These are phyloP conservation scores for Spatholobus suberectus DNA, from an alignment of 306 rosid species.

Conservation along the genomic window DNA sequence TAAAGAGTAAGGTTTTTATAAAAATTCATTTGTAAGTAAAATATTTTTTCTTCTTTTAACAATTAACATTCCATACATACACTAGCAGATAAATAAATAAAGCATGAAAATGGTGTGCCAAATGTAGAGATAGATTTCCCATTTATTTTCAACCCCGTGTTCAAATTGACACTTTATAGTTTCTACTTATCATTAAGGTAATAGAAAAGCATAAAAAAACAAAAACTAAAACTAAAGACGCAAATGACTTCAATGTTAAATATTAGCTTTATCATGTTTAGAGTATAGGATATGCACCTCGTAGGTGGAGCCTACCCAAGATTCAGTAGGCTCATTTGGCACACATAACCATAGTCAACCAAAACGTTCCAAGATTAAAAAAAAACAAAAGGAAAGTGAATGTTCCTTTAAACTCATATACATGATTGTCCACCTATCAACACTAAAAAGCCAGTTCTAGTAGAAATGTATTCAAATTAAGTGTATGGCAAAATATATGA, in stretches of 20 bases:
- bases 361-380: conserved; percentile 47
- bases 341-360: conserved; percentile 51
- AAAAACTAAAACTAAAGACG: conserved; percentile 14
- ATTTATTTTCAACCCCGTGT: conserved; percentile 37
- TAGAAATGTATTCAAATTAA: conserved; percentile 23
- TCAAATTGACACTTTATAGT: conserved; percentile 45
- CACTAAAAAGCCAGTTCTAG: background rate
- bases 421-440: conserved; percentile 28
- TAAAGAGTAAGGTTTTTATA: background rate
- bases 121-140: background rate
- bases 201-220: conserved; percentile 7
- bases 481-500: no score
- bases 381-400: conserved; percentile 31
- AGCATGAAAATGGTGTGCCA: background rate
- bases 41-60: background rate
- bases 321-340: conserved; percentile 47
- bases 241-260: conserved; percentile 51
- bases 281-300: conserved; percentile 31
- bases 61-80: background rate
- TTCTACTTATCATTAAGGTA: conserved; percentile 36
- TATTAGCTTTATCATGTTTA: conserved; percentile 42
- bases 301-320: conserved; percentile 45
- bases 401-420: conserved; percentile 24
- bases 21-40: background rate
- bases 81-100: background rate